Base-by-base conservation (phyloP, 495 filamentous ascomycete genomes). In the Pseudoneurospora amorphoporcata region DNA sequence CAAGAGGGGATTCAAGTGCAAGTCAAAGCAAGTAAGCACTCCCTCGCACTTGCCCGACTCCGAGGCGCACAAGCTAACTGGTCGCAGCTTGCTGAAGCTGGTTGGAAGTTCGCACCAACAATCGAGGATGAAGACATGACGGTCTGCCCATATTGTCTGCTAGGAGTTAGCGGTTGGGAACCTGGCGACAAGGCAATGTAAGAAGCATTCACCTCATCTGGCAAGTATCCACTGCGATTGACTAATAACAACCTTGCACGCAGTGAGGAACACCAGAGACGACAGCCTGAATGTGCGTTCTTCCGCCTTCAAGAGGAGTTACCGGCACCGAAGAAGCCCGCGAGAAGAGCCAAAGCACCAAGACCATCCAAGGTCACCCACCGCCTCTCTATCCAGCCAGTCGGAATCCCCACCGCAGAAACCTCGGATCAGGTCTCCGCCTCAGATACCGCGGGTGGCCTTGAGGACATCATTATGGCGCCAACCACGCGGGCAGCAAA, bases 121-220 rank as follows among this genome's bases (percentile, higher is more conserved):
- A 83, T 86, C 41, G 94, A 94, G 41, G 90, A 88, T 38, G 87
- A 92, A 70, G 95, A 99, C 80, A 89, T 93, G 79, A 92, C 91
- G 3, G 94, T 88, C 14, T 99, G 95, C 78, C 87, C 90, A 19
- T 98, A 98, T 80, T 99, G 95, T 81, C 87, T 88, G 42, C 81
- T 98, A 39, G 91, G 89, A 39, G 86, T 98, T 68, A 93, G 97
- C 79, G 93, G 92, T 2, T 98, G 95, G 94, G 94, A 97, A 77
- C 90, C 92, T 14, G 90, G 90, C 75, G 95, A 98, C 80, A 90
- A 95, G 76, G 95, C 95, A 76, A 87, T 87, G 91, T 94, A 81
- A 83, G 92, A 79, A 29, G n/a, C 3, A 68, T 73, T 69, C 73
- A 71, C 71, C 75, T 71, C 78, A 75, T 74, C 72, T 68, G 3